Evolutionary conservation across 2,329 filamentous ascomycete species (phyloP), one percentile per base, ranked within the genome.

Genomic region (Xylariaceae sp.): DNA sequence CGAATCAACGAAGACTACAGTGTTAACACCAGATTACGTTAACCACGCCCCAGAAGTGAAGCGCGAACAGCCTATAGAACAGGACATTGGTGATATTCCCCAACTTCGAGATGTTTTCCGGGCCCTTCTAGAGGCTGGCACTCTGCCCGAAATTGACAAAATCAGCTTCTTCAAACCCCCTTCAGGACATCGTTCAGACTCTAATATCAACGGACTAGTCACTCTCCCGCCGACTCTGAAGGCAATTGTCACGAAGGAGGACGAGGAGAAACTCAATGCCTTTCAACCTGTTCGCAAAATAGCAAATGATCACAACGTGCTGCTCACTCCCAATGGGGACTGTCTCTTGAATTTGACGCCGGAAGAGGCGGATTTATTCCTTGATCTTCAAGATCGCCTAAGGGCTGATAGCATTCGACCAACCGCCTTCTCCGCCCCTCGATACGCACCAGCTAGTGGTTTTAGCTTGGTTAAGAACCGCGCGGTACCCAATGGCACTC

Each of bases 301-400:
- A 32, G 75, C 84, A 2, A 85, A 88, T 57, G 85, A 84, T 50
- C 80, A 81, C 68, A 81, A 87, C 21, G 84, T 89, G 58, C 80
- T 92, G 61, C 83, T 92, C 46, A 92, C 89, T 0, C 87, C 89
- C 0, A 85, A 88, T 57, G 89, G 89, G 9, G 86, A 90, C 58
- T 89, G 88, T 67, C 77, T 93, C n/a, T 85, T 87, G 59, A 87
- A 88, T 53, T 73, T 94, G 48, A 85, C 80, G 1, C 73, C 80
- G 3, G 83, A 87, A 35, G 85, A 92, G 58, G 89, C 92, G 66
- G 77, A 86, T 27, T 80, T 81, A 4, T 92, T 88, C 60, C 75
- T 93, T 9, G 78, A 83, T 44, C 78, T 93, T 4, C 90, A 93
- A 69, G 75, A 78, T 41, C 73, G 74, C 6, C 73, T 90, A 37